Base-by-base conservation (phyloP, 495 filamentous ascomycete species). In the Hyaloscypha variabilis region DNA sequence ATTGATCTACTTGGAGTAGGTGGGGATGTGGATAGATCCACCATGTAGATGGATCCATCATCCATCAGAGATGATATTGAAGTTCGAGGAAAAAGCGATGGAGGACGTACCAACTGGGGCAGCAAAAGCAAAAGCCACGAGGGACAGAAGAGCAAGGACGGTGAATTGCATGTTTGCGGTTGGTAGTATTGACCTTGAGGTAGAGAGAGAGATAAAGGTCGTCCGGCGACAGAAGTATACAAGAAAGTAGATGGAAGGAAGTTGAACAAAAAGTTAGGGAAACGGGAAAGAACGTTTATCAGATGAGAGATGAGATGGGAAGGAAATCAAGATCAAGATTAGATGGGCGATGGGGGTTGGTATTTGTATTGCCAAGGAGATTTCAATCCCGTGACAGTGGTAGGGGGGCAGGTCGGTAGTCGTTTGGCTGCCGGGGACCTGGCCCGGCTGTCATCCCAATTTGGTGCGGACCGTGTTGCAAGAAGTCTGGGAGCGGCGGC, bases 91-190 rank as follows among this genome's bases (percentile, higher is more conserved):
- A 25, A 46, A 23, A 28, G 36, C 4, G 46, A 34, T 24, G 42
- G 49, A 6, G 30, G 31, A 17, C 21, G 63, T 31, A 39, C 56
- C 64, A 46, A 46, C 13, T 1, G 39, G 39, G 53, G 72, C 73
- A 57, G 79, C 81, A 71, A 79, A 67, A 67, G 77, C 79, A 71
- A 80, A 59, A 70, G 81, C 72, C 62, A 73, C 69, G 72, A 79
- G 77, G 63, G 83, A 72, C 58, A 81, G 74, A 72, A 83, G 64
- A 65, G 83, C 58, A 70, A 76, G 65, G 67, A 79, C 26, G 29
- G 77, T 75, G 77, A 79, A 79, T 79, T 85, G 80, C 82, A 85
- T 85, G 67, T 76, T 83, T 78, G 75, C 73, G 70, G 63, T 59
- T 67, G 36, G 23, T 60, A 65, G 61, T 57, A 63, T 52, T 19